Conservation (phyloP, 208 protist genomes). For the Acanthamoeba culbertsoni region DNA sequence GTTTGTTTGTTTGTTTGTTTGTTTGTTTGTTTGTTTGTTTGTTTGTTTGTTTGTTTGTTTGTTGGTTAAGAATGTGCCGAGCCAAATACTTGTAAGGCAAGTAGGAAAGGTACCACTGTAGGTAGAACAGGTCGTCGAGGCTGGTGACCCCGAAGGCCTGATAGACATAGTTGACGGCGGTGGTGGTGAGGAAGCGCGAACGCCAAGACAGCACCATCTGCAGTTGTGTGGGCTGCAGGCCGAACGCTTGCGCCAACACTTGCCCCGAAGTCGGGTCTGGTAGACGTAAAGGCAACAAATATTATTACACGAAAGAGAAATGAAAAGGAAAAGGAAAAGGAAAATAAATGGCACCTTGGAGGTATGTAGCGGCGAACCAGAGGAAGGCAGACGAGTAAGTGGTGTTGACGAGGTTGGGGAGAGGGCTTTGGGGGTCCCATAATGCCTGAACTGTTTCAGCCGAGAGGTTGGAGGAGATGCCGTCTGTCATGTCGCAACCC, state of each 20-base stretch:
- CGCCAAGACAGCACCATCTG: not conserved
- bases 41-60: no score
- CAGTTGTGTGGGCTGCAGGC: not conserved
- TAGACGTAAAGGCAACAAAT: not conserved
- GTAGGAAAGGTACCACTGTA: not conserved
- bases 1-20: not conserved
- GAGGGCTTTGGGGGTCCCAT: not conserved
- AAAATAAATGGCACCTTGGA: not conserved
- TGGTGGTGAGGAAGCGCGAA: not conserved
- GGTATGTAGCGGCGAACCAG: conserved; percentile 2
- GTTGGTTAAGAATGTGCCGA: no score
- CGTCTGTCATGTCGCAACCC: not conserved
- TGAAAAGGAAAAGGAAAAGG: not conserved
- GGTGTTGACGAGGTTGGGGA: conserved; percentile 23
- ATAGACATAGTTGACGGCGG: not conserved
- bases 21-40: not conserved
- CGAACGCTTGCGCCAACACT: not conserved
- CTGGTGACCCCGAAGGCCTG: not conserved
- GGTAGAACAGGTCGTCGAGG: conserved; percentile 21
- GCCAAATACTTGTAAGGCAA: no score
- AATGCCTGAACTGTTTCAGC: not conserved
- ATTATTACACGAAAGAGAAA: not conserved
- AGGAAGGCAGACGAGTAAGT: not conserved
- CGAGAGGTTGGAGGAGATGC: not conserved
- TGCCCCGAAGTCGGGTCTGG: not conserved